Evolutionary conservation across 2,329 filamentous ascomycete genomes (phyloP), one percentile per base, ranked within the genome.

Genomic region (Sclerotinia minor): DNA sequence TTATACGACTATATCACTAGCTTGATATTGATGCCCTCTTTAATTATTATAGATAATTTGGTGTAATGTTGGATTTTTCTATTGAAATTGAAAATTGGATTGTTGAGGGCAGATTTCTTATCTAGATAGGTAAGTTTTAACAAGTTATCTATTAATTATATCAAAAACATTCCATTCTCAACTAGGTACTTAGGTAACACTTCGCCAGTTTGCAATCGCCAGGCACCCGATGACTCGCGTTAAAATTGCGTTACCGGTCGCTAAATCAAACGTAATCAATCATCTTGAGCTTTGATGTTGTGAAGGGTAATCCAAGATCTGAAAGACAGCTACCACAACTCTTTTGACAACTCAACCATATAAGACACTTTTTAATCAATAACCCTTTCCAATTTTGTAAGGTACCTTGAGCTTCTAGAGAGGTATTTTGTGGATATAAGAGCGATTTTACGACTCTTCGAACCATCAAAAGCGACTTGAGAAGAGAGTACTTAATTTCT

Each of bases 181-280:
- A n/a, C n/a, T n/a, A n/a, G n/a, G n/a, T n/a, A n/a, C n/a, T n/a
- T n/a, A n/a, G n/a, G n/a, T n/a, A n/a, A n/a, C 19, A 55, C 11
- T 60, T 60, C 29, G 58, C 58, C 44, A 60, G 58, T 29, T 54
- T 64, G 38, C 50, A 53, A 38, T 59, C 45, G 38, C 65, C 35
- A 67, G 65, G 65, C 65, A 67, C 55, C 55, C 58, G 58, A 61
- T 61, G 65, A 67, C 65, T 67, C 65, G 65, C 65, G 65, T 67
- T 61, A 57, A 58, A 67, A 49, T 24, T 52, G 45, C 55, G 24
- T 21, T 29, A 49, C 15, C 32, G 55, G 65, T 53, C 26, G 35
- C 26, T 67, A 65, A 67, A 35, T 35, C 17, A 11, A 61, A 26
- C 65, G 55, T 67, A 63, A 61, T 63, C 19, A 53, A 61, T 63